Base-by-base conservation (phyloP, 257 asterid species). In the Petunia axillaris region DNA sequence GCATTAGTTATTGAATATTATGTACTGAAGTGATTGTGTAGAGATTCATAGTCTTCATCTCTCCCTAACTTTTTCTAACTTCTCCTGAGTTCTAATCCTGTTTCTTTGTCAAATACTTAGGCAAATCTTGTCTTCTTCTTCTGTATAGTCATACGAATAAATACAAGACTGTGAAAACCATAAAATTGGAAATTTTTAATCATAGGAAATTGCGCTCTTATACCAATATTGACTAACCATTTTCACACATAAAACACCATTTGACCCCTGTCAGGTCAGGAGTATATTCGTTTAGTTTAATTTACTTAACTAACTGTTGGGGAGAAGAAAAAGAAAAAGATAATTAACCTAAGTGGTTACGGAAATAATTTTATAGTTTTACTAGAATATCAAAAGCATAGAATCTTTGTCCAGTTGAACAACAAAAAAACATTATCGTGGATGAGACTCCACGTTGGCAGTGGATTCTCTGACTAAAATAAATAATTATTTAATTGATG, bases 351-450 rank as follows among this genome's bases (percentile, higher is more conserved):
- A 71, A 48, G 43, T 46, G 25, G 46, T 48, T 4, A 50, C 50
- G 78, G 13, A 73, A 73, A 35, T 73, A 5, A 0, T 48, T 46
- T 7, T 14, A 44, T 58, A 38, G 35, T 63, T 52, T 64, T 36
- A 52, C 53, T 74, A 57, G 41, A 78, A 64, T 44, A 75, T 39
- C 37, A 84, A 39, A 62, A 74, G 54, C 46, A 65, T 38, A 77
- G 89, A 82, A 86, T 84, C 83, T 84, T 84, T 82, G 89, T 86
- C 89, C 57, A 57, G 37, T 60, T 60, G 78, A 74, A 75, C 16
- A 65, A 80, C 15, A 79, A 81, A 16, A 35, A 68, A 77, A 85
- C 50, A 80, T 77, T 58, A 82, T 77, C 60, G 39, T 80, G 74
- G 58, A 84, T 55, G 76, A 67, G 80, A 54, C 87, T 84, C 84